phyloP scores from a whole-genome alignment of 2,329 filamentous ascomycete genomes.

The Alternaria dauci region DNA sequence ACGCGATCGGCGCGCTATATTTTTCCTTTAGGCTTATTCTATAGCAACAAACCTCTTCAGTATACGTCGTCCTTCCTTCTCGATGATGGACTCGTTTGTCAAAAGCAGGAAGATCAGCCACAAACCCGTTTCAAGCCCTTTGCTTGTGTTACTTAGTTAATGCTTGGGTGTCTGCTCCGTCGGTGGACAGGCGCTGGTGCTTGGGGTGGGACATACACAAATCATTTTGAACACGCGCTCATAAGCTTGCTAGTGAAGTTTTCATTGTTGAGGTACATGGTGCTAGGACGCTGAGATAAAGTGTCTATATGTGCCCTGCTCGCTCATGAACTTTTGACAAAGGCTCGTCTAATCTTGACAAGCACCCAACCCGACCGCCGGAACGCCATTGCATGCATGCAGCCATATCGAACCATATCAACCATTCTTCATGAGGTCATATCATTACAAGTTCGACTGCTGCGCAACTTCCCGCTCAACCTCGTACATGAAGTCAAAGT shows the following conservation, averaged over 20 bases:
- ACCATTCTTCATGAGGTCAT: slow-evolving; percentile 29
- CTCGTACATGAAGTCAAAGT: slow-evolving; percentile 99
- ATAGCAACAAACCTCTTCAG: slow-evolving; percentile 35
- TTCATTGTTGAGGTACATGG: slow-evolving; percentile 17
- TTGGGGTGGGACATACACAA: slow-evolving; percentile 25
- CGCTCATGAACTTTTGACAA: slow-evolving; percentile 25
- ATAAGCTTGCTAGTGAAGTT: slow-evolving; percentile 1
- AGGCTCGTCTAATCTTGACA: slow-evolving; percentile 17
- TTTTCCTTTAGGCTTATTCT: neutral
- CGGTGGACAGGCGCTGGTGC: slow-evolving; percentile 31
- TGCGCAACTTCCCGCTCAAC: slow-evolving; percentile 78
- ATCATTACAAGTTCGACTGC: slow-evolving; percentile 51
- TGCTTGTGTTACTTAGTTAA: slow-evolving; percentile 39
- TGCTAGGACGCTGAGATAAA: slow-evolving; percentile 9
- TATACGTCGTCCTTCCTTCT: slow-evolving; percentile 44
- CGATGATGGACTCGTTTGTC: slow-evolving; percentile 46
- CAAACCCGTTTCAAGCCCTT: slow-evolving; percentile 26
- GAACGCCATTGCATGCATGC: slow-evolving; percentile 52
- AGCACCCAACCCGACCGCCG: slow-evolving; percentile 33
- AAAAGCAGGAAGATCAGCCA: slow-evolving; percentile 37
- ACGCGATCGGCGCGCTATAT: neutral
- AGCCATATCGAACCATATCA: slow-evolving; percentile 25
- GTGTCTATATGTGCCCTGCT: slow-evolving; percentile 10
- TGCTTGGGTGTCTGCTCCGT: slow-evolving; percentile 36
- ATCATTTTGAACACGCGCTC: neutral